These are phyloP conservation scores for Hypoxylon sp. DNA, from an alignment of 2,329 filamentous ascomycete genomes.

Conservation along the genomic window DNA sequence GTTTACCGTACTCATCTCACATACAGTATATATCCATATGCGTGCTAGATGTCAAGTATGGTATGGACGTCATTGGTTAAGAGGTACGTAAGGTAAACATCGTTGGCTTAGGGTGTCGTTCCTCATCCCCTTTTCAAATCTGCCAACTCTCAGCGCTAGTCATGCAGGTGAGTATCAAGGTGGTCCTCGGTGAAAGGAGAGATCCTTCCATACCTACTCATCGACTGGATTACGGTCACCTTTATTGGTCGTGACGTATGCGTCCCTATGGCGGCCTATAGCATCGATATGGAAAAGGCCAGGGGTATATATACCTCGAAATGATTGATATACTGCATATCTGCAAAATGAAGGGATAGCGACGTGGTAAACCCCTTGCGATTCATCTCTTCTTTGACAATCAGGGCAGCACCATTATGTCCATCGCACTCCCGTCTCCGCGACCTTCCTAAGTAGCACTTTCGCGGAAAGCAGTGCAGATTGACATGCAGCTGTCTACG, in stretches of 20 bases:
- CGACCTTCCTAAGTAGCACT: slow-evolving; percentile 9
- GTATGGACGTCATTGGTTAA: no score
- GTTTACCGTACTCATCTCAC: slow-evolving; percentile 3
- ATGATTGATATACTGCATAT: background rate
- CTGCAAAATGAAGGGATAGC: background rate
- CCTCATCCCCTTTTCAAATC: no score
- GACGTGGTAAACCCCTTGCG: background rate
- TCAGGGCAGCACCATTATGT: no score
- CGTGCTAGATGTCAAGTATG: no score
- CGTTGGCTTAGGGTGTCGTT: no score
- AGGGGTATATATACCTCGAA: slow-evolving; percentile 3
- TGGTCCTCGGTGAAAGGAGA: background rate
- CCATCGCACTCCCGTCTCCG: slow-evolving; percentile 19
- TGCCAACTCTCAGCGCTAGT: background rate
- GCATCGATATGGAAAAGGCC: background rate
- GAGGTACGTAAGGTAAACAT: no score
- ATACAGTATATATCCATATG: background rate
- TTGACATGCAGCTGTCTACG: slow-evolving; percentile 14
- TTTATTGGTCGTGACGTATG: background rate
- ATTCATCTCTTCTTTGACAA: background rate
- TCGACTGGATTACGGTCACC: background rate
- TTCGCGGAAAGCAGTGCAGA: no score
- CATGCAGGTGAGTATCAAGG: background rate
- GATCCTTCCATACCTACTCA: background rate
- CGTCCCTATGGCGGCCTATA: background rate